A percentile compares a stretch with the other conserved stretches of the same genome.
These are phyloP conservation scores for Begonia fuchsioides DNA, from an alignment of 306 rosid genomes.

Conservation along the genomic window DNA sequence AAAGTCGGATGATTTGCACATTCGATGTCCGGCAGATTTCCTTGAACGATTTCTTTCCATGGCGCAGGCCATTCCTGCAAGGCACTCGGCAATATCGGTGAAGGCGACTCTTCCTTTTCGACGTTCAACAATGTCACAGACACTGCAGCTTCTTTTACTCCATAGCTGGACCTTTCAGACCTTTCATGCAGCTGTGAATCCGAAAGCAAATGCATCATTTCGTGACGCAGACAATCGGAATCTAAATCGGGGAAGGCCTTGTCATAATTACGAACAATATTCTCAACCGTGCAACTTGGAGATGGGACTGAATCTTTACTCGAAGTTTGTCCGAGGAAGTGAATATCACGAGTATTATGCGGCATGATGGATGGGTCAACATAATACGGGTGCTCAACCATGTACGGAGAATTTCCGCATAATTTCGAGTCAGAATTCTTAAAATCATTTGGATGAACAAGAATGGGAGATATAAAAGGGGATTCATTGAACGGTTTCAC, in stretches of 20 bases:
- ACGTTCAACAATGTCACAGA: slow-evolving; percentile 10
- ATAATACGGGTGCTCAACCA: slow-evolving; percentile 22
- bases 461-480: slow-evolving; percentile 29
- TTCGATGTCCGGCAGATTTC: slow-evolving; percentile 11
- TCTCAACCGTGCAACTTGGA: slow-evolving; percentile 25
- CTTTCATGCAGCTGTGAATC: slow-evolving; percentile 39
- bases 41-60: slow-evolving; percentile 16
- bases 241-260: slow-evolving; percentile 20
- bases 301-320: slow-evolving; percentile 26
- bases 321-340: slow-evolving; percentile 25
- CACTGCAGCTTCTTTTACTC: slow-evolving; percentile 8
- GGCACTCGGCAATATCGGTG: slow-evolving; percentile 23
- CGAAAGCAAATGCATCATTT: slow-evolving; percentile 35
- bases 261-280: slow-evolving; percentile 25
- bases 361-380: slow-evolving; percentile 24
- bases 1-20: slow-evolving; percentile 3
- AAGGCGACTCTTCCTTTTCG: slow-evolving; percentile 22
- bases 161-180: slow-evolving; percentile 22
- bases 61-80: slow-evolving; percentile 19
- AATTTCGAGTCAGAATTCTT: slow-evolving; percentile 17
- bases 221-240: slow-evolving; percentile 23
- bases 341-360: slow-evolving; percentile 18
- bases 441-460: slow-evolving; percentile 29
- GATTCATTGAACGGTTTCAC: slow-evolving; percentile 30
- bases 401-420: slow-evolving; percentile 24